Base-by-base conservation (phyloP, 2,329 filamentous ascomycete genomes). In the Aureobasidium sp. region DNA sequence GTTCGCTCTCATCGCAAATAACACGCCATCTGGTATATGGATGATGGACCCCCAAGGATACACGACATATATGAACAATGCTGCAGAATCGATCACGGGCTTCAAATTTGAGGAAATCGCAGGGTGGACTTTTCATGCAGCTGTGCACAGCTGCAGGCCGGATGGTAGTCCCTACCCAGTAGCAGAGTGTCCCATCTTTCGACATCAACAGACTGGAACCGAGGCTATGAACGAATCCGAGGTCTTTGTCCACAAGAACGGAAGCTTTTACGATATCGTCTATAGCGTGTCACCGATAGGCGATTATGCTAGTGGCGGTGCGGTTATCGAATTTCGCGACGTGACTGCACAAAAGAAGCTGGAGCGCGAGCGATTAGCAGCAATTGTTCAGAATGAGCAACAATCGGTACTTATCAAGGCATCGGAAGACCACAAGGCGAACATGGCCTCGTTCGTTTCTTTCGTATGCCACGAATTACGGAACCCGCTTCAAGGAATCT, bases 201-300 rank as follows among this genome's bases (percentile, higher is more conserved):
- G 58, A 27, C 56, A 64, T 32, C 57, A 64, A 29, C 62, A 64
- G 29, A 34, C 15, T 17, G 58, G 50, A 7, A 64, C 58, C 4
- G 42, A 50, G 10, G 62, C 62, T 10, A 56, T 51, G 17, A 62
- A 64, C 20, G 62, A 64, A 26, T 34, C 20, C 4, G 62, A 64
- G 23, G 55, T 64, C 5, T 64, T 64, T 47, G 62, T 63, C 7
- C 62, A 63, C 56, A 63, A 63, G 42, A 58, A 63, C 12, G 62
- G 62, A n/a, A 36, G 60, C 41, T 42, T 42, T 34, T 63, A 63
- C 32, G 62, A 64, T n/a, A 64, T 64, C 36, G 62, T 55, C 20
- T 64, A 61, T 47, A 64, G 62, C 23, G 62, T 64, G 1, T 62
- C 62, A 2, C 39, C 62, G 5, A 59, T 64, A 17, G 62, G 62